Percentiles rank a stretch among this genome's conserved stretches.
phyloP scores from a whole-genome alignment of 306 rosid genomes.

The Aeschynomene evenia region DNA sequence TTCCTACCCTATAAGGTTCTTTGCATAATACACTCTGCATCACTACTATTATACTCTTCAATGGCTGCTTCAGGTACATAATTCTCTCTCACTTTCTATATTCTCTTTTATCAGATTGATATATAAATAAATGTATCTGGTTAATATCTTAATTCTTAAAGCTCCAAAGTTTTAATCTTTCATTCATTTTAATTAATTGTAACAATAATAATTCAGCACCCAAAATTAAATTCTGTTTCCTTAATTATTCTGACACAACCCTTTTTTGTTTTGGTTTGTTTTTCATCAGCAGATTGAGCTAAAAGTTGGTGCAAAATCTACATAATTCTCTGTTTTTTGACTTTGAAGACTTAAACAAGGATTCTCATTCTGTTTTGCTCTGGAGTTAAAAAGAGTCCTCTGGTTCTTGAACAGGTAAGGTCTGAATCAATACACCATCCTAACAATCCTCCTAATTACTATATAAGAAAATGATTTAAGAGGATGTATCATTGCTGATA shows the following conservation, averaged over 20 bases:
- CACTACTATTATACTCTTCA: slow-evolving; percentile 31
- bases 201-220: background rate
- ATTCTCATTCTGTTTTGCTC: slow-evolving; percentile 3
- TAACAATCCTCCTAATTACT: no score
- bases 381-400: slow-evolving; percentile 5
- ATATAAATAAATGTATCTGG: background rate
- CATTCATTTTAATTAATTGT: background rate
- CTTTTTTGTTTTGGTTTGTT: slow-evolving; percentile 22
- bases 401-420: slow-evolving; percentile 38
- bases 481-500: no score
- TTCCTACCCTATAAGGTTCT: slow-evolving; percentile 45
- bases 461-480: no score
- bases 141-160: background rate
- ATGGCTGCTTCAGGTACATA: slow-evolving; percentile 55
- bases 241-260: slow-evolving; percentile 49
- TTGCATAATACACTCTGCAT: slow-evolving; percentile 39
- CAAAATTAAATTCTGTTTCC: slow-evolving; percentile 29
- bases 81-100: slow-evolving; percentile 7
- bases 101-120: slow-evolving; percentile 16
- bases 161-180: background rate
- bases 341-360: slow-evolving; percentile 30
- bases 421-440: no score
- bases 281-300: slow-evolving; percentile 28
- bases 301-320: slow-evolving; percentile 36
- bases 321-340: slow-evolving; percentile 26